A percentile compares a stretch with the other conserved stretches of the same genome.
phyloP scores from a whole-genome alignment of 1,139 yeast genomes.

The Debaryomyces psychrophilus region DNA sequence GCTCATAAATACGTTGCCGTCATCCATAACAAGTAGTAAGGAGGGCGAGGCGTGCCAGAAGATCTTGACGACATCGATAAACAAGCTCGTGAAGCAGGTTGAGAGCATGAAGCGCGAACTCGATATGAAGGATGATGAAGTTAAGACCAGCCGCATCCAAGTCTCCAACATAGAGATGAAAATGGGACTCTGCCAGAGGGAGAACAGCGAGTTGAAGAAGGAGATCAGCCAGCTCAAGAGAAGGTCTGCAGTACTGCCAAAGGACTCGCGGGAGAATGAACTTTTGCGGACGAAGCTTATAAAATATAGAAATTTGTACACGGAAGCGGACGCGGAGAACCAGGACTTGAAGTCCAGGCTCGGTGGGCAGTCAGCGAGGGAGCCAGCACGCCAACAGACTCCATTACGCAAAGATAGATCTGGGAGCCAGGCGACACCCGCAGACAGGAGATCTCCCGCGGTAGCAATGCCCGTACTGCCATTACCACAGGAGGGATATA shows the following conservation, averaged over 20 bases:
- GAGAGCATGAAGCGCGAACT: slow-evolving; percentile 22
- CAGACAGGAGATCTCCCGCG: neutral
- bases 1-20: slow-evolving; percentile 29
- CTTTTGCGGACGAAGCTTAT: slow-evolving; percentile 36
- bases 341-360: slow-evolving; percentile 10
- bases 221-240: slow-evolving; percentile 16
- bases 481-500: neutral
- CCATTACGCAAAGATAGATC: neutral
- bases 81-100: slow-evolving; percentile 26
- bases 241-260: slow-evolving; percentile 18
- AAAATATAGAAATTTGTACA: slow-evolving; percentile 38
- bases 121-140: slow-evolving; percentile 4
- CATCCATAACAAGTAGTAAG: slow-evolving; percentile 23
- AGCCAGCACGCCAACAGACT: neutral
- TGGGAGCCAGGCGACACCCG: neutral
- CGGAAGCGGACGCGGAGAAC: slow-evolving; percentile 17
- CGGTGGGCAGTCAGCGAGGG: neutral
- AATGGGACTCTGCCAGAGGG: slow-evolving; percentile 19
- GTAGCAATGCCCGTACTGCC: neutral
- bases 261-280: slow-evolving; percentile 30
- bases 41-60: slow-evolving; percentile 32
- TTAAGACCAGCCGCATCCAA: slow-evolving; percentile 5
- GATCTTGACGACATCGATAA: slow-evolving; percentile 27
- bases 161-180: slow-evolving; percentile 11
- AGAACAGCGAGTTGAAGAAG: slow-evolving; percentile 20